Percentiles rank a stretch among this genome's conserved stretches.
These are phyloP conservation scores for Eleusine indica DNA, from an alignment of 176 grass and related monocot species.

Conservation along the genomic window DNA sequence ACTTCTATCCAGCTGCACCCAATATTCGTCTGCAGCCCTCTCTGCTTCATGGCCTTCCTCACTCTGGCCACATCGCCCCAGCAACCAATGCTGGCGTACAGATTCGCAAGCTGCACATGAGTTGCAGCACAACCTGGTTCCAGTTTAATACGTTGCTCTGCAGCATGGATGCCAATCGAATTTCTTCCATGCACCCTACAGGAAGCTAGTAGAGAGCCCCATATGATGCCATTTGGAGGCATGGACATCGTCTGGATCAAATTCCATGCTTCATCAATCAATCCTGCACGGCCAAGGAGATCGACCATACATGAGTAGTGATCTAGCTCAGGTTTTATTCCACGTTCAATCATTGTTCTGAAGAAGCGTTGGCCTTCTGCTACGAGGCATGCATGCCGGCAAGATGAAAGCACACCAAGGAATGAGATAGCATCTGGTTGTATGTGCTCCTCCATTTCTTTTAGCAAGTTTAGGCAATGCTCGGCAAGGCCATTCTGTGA, in stretches of 20 bases:
- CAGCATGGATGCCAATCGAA: conserved; percentile 47
- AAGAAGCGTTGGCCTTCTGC: conserved; percentile 36
- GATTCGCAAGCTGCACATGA: conserved; percentile 61
- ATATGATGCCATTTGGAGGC: conserved; percentile 53
- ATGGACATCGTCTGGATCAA: conserved; percentile 51
- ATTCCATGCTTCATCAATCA: conserved; percentile 55
- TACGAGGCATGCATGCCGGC: conserved; percentile 49
- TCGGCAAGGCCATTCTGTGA: conserved; percentile 63
- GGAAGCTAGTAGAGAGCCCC: conserved; percentile 59
- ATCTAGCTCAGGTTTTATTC: conserved; percentile 56
- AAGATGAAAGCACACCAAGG: conserved; percentile 50
- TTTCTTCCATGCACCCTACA: conserved; percentile 48
- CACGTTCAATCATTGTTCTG: conserved; percentile 39
- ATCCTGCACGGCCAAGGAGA: conserved; percentile 60
- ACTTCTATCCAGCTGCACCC: conserved; percentile 74
- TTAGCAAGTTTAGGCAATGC: conserved; percentile 44
- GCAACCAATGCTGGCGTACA: conserved; percentile 50
- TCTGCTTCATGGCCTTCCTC: conserved; percentile 53
- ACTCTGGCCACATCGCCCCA: conserved; percentile 58
- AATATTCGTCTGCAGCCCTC: conserved; percentile 49
- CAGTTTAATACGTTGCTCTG: conserved; percentile 50
- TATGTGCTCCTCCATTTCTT: conserved; percentile 44
- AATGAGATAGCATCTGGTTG: conserved; percentile 49
- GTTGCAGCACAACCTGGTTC: conserved; percentile 60
- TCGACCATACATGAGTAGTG: conserved; percentile 77